Conservation (phyloP, 305 asterid genomes). For the Rubia tinctorum region DNA sequence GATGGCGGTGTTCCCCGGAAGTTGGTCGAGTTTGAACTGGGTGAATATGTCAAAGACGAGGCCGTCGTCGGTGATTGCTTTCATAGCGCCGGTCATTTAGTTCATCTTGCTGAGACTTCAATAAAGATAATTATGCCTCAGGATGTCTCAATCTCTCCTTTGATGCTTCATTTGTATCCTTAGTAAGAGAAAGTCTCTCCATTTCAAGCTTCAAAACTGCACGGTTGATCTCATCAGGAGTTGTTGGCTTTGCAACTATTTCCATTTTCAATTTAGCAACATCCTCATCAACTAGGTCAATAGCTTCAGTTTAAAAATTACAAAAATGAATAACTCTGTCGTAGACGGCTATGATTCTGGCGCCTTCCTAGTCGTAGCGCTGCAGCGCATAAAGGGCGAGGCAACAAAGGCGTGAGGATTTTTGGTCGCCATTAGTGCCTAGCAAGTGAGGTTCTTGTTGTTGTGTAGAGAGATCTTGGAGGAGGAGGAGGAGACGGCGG, state of each 20-base stretch:
- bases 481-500: too few relatives aligned
- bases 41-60: too few relatives aligned
- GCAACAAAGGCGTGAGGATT: too few relatives aligned
- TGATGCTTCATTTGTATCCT: slow-evolving; percentile 77
- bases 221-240: slow-evolving; percentile 74
- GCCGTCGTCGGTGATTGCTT: too few relatives aligned
- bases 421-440: too few relatives aligned
- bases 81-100: slow-evolving; percentile 77
- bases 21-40: too few relatives aligned
- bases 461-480: too few relatives aligned
- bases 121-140: slow-evolving; percentile 63
- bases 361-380: too few relatives aligned
- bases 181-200: slow-evolving; percentile 80
- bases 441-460: too few relatives aligned
- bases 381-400: too few relatives aligned
- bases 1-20: too few relatives aligned
- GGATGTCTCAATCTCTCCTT: slow-evolving; percentile 72
- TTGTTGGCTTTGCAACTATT: slow-evolving; percentile 84
- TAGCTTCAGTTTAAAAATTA: slow-evolving; percentile 46
- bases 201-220: slow-evolving; percentile 71
- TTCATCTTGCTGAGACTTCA: slow-evolving; percentile 69
- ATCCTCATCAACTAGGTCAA: slow-evolving; percentile 85
- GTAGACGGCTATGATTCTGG: too few relatives aligned
- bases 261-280: slow-evolving; percentile 93
- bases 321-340: neutral